These are phyloP conservation scores for Thalassiosira pacifica DNA, from an alignment of 352 stramenopile genomes.

Conservation along the genomic window DNA sequence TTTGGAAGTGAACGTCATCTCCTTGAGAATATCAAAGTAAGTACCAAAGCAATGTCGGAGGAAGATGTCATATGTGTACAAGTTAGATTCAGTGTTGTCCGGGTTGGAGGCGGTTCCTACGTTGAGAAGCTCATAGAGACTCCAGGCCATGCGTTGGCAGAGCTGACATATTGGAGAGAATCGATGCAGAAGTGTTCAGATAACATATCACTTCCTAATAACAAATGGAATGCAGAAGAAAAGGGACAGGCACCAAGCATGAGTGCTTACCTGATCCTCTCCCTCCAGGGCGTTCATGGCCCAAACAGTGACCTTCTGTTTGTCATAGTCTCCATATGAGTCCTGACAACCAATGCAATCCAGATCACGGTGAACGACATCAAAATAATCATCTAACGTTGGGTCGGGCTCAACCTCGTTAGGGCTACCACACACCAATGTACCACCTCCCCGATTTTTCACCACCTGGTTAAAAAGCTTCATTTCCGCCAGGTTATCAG, in stretches of 20 bases:
- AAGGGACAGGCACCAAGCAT: too few relatives aligned
- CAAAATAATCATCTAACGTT: constrained; percentile 70
- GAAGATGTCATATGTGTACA: constrained; percentile 84
- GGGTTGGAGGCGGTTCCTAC: constrained; percentile 63
- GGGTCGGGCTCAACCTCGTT: constrained; percentile 74
- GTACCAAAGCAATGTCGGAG: constrained; percentile 76
- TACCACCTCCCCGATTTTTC: constrained; percentile 54
- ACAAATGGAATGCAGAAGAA: too few relatives aligned
- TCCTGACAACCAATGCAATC: constrained; percentile 62
- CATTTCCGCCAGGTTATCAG: constrained; percentile 41
- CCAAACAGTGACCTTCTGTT: constrained; percentile 71
- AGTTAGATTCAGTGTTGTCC: constrained; percentile 71
- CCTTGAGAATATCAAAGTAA: constrained; percentile 75
- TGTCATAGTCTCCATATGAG: constrained; percentile 56
- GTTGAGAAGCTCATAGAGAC: constrained; percentile 75
- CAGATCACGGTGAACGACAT: constrained; percentile 63
- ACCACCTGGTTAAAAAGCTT: constrained; percentile 50
- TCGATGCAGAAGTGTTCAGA: too few relatives aligned
- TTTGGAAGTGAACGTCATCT: constrained; percentile 70
- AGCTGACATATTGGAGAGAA: too few relatives aligned
- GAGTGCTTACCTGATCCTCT: too few relatives aligned
- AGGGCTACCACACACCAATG: constrained; percentile 65
- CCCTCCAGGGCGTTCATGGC: constrained; percentile 64
- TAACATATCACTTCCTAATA: too few relatives aligned
- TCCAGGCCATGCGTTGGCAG: constrained; percentile 75